Conservation (phyloP, 108 stramenopile species). For the Schizochytrium sp. region DNA sequence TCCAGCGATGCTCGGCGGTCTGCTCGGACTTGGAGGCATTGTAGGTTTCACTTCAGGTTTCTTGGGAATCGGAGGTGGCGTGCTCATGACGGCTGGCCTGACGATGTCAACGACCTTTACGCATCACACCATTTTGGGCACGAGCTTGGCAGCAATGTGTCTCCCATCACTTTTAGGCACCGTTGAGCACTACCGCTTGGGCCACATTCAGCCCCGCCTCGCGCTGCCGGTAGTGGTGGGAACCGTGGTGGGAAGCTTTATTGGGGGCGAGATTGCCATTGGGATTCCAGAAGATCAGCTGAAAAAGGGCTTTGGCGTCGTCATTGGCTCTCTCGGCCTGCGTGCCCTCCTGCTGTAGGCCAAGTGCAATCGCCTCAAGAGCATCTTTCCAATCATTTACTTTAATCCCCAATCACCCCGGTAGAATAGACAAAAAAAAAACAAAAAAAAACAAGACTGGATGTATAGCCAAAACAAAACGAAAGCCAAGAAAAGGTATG, state of each 20-base stretch:
- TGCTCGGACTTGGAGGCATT: background rate
- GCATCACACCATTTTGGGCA: conserved; percentile 6
- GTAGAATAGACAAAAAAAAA: no score
- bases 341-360: background rate
- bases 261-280: background rate
- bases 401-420: no score
- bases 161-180: background rate
- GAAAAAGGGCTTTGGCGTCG: background rate
- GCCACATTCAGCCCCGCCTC: background rate
- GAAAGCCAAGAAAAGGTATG: background rate
- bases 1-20: background rate
- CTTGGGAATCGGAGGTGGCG: background rate
- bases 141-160: background rate
- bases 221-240: background rate
- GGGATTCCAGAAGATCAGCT: background rate
- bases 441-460: no score
- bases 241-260: background rate
- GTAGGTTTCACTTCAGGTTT: background rate
- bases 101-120: background rate
- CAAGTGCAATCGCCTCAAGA: no score
- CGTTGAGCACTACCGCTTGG: background rate
- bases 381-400: no score
- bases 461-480: no score
- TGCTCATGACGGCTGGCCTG: background rate
- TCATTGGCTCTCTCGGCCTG: background rate